These are phyloP conservation scores for Globisporangium apiculatum DNA, from an alignment of 352 stramenopile species.

Conservation along the genomic window DNA sequence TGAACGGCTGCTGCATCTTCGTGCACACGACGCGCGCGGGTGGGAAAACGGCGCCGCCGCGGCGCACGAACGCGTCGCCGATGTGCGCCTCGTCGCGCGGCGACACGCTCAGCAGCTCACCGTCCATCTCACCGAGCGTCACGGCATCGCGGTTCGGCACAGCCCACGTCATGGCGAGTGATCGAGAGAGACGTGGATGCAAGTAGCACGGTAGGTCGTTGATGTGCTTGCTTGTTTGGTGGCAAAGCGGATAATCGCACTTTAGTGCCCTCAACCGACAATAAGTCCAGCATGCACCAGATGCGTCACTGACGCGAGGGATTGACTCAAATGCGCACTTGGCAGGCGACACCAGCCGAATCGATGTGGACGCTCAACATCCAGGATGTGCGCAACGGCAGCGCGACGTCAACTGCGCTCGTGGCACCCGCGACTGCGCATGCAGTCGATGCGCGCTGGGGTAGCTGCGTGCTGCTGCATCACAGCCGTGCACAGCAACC, in stretches of 20 bases:
- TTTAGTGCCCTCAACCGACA: too few species aligned
- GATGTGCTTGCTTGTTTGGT: background rate
- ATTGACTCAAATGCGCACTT: background rate
- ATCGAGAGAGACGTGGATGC: too few species aligned
- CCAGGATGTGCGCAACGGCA: slow-evolving; percentile 10
- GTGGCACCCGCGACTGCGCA: slow-evolving; percentile 20
- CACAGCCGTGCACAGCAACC: background rate
- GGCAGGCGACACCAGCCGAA: background rate
- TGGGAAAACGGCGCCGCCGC: slow-evolving; percentile 45
- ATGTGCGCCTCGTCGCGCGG: slow-evolving; percentile 46
- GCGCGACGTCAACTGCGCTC: slow-evolving; percentile 20
- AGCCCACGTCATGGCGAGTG: slow-evolving; percentile 42
- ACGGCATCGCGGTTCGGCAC: slow-evolving; percentile 56
- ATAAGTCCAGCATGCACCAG: too few species aligned
- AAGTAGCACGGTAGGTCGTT: background rate
- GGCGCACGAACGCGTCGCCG: slow-evolving; percentile 58
- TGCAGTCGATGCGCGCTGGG: slow-evolving; percentile 17
- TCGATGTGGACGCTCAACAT: slow-evolving; percentile 21
- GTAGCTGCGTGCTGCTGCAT: slow-evolving; percentile 22
- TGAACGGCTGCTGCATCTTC: slow-evolving; percentile 50
- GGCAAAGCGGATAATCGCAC: background rate
- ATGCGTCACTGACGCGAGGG: too few species aligned
- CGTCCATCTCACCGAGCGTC: slow-evolving; percentile 68
- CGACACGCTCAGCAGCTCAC: slow-evolving; percentile 67
- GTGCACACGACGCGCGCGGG: slow-evolving; percentile 40